Evolutionary conservation across 306 rosid genomes (phyloP), one percentile per base, ranked within the genome.

Genomic region (Fagus crenata): DNA sequence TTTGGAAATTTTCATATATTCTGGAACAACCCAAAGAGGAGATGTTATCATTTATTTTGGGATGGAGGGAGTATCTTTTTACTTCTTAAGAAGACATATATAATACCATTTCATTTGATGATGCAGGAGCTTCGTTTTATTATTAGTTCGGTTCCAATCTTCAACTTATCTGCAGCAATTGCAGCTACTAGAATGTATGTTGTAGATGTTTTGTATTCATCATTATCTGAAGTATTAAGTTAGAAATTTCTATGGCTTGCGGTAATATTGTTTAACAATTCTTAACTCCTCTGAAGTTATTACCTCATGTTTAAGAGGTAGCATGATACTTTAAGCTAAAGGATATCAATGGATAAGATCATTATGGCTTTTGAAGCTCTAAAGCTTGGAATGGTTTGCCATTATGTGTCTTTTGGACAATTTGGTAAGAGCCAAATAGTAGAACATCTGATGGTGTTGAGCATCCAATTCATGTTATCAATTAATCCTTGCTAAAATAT

Each of bases 91-190:
- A 73, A 55, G 43, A 15, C 75, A 54, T 67, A 56, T 40, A 8
- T n/a, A 42, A 40, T 76, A 40, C 77, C 64, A 7, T 74, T 63
- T 73, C 59, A 74, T 69, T 82, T 82, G 61, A 76, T 84, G 71
- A 72, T 86, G 86, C 96, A 94, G 98, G 98, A 94, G 89, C 95
- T 94, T 64, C 97, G 97, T 51, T 94, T 94, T 81, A 94, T 94
- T 13, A 78, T 94, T 60, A 87, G 89, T 81, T 85, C 97, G 40
- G 88, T 90, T 84, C 98, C 98, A 84, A 82, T 94, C 60, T 92
- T 94, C 87, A 94, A 94, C 84, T 80, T 94, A 77, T 92, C 98
- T 78, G 97, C 98, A 31, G 90, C 98, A 79, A 36, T 92, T 83
- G 93, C 95, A 75, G 92, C 91, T 31, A 85, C 49, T 72, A 86